Percentiles rank a stretch among this genome's conserved stretches.
These are phyloP conservation scores for Chlamydomonas incerta DNA, from an alignment of 139 green algal species.

Conservation along the genomic window DNA sequence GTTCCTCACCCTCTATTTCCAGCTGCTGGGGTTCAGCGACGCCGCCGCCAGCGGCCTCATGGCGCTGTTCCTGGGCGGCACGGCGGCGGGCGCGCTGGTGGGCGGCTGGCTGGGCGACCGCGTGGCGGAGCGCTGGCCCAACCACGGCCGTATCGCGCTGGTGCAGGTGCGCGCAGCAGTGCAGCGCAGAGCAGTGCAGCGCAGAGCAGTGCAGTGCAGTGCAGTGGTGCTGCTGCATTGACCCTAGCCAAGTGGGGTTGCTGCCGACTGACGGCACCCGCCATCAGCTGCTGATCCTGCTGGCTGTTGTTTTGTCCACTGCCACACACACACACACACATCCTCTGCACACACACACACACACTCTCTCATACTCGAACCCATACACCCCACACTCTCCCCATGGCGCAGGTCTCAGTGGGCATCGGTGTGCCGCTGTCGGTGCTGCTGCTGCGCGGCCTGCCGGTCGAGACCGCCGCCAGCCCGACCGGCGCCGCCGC, in stretches of 20 bases:
- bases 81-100: constrained; percentile 57
- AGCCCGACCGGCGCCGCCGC: not conserved
- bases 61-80: constrained; percentile 64
- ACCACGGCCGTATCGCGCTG: constrained; percentile 58
- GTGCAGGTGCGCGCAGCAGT: constrained; percentile 56
- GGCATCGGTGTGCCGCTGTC: constrained; percentile 70
- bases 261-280: no score
- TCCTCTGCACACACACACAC: not conserved
- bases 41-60: constrained; percentile 59
- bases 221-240: no score
- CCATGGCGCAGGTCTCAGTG: constrained; percentile 66
- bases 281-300: no score
- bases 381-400: not conserved
- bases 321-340: no score
- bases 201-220: no score
- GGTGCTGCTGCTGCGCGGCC: constrained; percentile 71
- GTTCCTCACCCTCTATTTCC: constrained; percentile 54
- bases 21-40: constrained; percentile 85
- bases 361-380: no score
- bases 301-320: no score
- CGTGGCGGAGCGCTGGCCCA: constrained; percentile 41
- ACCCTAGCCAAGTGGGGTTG: no score
- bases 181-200: no score
- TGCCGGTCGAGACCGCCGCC: constrained; percentile 47
- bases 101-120: constrained; percentile 58